Percentiles rank a stretch among this genome's conserved stretches.
These are phyloP conservation scores for Candida qinlingensis DNA, from an alignment of 805 yeast genomes.

Conservation along the genomic window DNA sequence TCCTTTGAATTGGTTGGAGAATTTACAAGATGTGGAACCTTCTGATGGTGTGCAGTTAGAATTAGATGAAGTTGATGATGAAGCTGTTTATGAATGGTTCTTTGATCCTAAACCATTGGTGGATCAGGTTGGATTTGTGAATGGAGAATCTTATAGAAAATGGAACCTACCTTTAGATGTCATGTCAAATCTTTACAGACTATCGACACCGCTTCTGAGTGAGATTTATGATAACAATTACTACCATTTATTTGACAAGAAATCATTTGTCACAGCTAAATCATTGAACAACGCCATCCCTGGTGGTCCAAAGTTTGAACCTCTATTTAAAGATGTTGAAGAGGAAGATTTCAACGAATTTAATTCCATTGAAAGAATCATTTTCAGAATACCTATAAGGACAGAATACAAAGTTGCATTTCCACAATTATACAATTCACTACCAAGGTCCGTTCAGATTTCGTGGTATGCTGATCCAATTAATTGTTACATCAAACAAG, in stretches of 20 bases:
- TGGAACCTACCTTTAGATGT: slow-evolving; percentile 63
- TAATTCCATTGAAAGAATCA: slow-evolving; percentile 81
- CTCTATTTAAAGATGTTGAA: slow-evolving; percentile 61
- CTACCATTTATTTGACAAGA: slow-evolving; percentile 67
- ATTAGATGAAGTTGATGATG: slow-evolving; percentile 59
- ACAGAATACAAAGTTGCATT: slow-evolving; percentile 85
- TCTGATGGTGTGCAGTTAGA: slow-evolving; percentile 66
- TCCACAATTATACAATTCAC: slow-evolving; percentile 78
- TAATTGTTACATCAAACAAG: slow-evolving; percentile 42
- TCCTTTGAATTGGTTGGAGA: slow-evolving; percentile 77
- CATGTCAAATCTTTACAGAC: slow-evolving; percentile 59
- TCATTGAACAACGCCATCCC: slow-evolving; percentile 84
- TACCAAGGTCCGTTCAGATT: slow-evolving; percentile 58
- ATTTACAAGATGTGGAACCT: slow-evolving; percentile 66
- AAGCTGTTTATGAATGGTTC: slow-evolving; percentile 64
- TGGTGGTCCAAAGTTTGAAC: slow-evolving; percentile 96
- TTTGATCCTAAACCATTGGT: slow-evolving; percentile 71
- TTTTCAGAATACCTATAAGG: slow-evolving; percentile 68
- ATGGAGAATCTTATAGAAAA: slow-evolving; percentile 70
- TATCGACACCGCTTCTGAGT: slow-evolving; percentile 67
- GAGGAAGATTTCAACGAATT: slow-evolving; percentile 83
- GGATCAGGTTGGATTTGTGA: slow-evolving; percentile 50
- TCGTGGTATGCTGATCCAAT: slow-evolving; percentile 63
- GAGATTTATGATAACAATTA: slow-evolving; percentile 49
- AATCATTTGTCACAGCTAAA: slow-evolving; percentile 85